Conservation (phyloP, 1,284 basidiomycete species). For the Malassezia cuniculi region DNA sequence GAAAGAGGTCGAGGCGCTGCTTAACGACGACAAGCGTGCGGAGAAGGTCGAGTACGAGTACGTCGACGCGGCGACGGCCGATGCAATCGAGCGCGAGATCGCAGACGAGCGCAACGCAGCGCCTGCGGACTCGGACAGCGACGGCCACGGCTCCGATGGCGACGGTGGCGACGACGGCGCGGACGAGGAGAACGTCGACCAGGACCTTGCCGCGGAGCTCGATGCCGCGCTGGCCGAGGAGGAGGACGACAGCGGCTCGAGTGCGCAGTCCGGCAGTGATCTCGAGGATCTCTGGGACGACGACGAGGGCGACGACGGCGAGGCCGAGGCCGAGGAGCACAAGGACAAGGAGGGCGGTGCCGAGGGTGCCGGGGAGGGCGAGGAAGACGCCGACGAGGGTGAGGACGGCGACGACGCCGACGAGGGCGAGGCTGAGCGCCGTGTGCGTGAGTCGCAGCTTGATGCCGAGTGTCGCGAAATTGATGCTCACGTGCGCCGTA, state of each 20-base stretch:
- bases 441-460: conserved; percentile 39
- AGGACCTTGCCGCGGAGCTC: conserved; percentile 47
- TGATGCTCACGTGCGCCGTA: conserved; percentile 35
- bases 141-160: conserved; percentile 49
- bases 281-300: conserved; percentile 36
- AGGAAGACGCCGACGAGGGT: conserved; percentile 47
- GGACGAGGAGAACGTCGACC: conserved; percentile 50
- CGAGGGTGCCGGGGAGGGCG: conserved; percentile 63
- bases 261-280: conserved; percentile 17
- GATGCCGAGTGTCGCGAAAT: conserved; percentile 43
- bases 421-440: conserved; percentile 30
- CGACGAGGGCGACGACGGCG: conserved; percentile 34
- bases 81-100: conserved; percentile 12
- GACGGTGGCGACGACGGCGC: conserved; percentile 15
- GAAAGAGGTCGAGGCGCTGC: conserved; percentile 80
- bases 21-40: conserved; percentile 73
- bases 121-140: conserved; percentile 12
- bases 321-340: conserved; percentile 8
- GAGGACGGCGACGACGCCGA: conserved; percentile 25
- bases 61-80: conserved; percentile 20
- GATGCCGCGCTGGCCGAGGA: conserved; percentile 49
- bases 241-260: conserved; percentile 49
- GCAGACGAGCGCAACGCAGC: conserved; percentile 1
- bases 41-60: conserved; percentile 52
- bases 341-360: conserved; percentile 52